Evolutionary conservation across 2,329 filamentous ascomycete species (phyloP).

Genomic region (Ophiostoma tasmaniense): DNA sequence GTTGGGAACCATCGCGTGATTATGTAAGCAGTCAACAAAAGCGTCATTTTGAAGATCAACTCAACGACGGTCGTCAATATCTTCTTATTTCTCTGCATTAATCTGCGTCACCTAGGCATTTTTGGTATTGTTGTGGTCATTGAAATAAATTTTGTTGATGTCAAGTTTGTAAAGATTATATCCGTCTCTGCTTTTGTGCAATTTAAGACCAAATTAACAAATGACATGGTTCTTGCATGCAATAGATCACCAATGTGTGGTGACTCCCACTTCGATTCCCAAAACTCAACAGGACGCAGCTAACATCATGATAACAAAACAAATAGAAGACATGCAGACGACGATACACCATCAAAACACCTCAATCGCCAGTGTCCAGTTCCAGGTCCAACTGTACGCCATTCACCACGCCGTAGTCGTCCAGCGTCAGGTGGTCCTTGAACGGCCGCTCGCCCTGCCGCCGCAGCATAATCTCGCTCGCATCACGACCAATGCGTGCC

Average conservation of each 20-base stretch:
- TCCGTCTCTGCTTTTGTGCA: no score
- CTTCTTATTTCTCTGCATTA: no score
- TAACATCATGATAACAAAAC: neutral
- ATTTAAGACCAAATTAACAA: no score
- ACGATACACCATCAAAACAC: neutral
- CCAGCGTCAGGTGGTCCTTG: conserved; percentile 78
- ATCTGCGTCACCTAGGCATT: no score
- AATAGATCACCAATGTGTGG: no score
- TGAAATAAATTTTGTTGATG: no score
- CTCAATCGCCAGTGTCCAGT: conserved; percentile 52
- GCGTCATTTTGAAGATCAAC: neutral
- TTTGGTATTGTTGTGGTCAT: no score
- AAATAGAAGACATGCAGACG: neutral
- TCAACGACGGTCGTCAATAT: neutral
- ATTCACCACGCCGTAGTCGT: conserved; percentile 90
- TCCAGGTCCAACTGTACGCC: conserved; percentile 64
- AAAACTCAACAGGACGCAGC: neutral
- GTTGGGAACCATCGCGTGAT: neutral
- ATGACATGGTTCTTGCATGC: no score
- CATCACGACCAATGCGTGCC: conserved; percentile 76
- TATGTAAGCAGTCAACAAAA: neutral
- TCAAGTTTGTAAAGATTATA: no score
- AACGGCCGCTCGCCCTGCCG: conserved; percentile 88
- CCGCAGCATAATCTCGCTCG: conserved; percentile 86
- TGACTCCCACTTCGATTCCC: neutral